Conservation (phyloP, 2,329 filamentous ascomycete species). For the Sporothrix pseudoabietina region DNA sequence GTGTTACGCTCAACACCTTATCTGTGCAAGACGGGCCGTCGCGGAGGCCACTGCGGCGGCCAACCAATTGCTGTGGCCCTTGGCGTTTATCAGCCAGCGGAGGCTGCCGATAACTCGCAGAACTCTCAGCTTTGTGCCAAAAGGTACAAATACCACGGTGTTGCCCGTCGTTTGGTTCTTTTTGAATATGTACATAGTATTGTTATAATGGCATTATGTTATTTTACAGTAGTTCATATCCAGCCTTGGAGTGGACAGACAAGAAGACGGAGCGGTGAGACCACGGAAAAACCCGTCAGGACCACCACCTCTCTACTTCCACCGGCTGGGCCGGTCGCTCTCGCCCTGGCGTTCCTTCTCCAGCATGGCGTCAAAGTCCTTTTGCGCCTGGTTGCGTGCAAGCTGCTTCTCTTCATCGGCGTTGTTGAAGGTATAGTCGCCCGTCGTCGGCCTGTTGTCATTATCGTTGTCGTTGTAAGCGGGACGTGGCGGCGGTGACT, state of each 20-base stretch:
- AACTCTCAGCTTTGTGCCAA: neutral
- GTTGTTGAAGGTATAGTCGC: conserved; percentile 30
- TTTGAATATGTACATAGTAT: neutral
- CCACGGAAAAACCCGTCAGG: too few species aligned
- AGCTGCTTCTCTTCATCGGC: conserved; percentile 28
- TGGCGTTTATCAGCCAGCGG: conserved; percentile 21
- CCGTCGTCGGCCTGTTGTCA: conserved; percentile 9
- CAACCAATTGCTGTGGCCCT: conserved; percentile 15
- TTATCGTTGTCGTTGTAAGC: neutral
- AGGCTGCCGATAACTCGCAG: conserved; percentile 24
- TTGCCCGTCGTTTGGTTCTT: neutral
- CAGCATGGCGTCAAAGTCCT: conserved; percentile 37
- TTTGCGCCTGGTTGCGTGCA: conserved; percentile 33
- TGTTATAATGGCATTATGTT: neutral
- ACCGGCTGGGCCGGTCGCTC: conserved; percentile 12
- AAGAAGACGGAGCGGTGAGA: conserved; percentile 5
- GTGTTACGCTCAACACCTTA: neutral
- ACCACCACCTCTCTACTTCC: neutral
- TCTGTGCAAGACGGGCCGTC: conserved; percentile 18
- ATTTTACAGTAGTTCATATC: neutral
- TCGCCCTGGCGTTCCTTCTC: conserved; percentile 36
- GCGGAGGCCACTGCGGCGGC: neutral
- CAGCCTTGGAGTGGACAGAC: neutral
- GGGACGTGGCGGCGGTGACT: neutral
- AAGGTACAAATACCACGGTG: neutral